A percentile compares a stretch with the other conserved stretches of the same genome.
Conservation (phyloP, 2,329 filamentous ascomycete genomes). For the Gnomoniopsis smithogilvyi region DNA sequence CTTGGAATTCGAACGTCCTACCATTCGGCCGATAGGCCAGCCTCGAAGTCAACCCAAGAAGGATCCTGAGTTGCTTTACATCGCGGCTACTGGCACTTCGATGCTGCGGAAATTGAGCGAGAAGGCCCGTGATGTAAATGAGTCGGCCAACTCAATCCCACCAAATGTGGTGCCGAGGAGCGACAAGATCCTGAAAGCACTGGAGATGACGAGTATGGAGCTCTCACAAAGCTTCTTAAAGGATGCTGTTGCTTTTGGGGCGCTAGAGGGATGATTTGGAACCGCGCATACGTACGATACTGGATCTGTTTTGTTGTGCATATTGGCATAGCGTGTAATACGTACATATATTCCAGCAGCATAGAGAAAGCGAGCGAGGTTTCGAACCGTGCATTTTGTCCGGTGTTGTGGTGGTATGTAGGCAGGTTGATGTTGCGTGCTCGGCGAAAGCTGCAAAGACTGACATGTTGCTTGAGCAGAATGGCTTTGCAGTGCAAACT, state of each 20-base stretch:
- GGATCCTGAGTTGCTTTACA: conserved; percentile 55
- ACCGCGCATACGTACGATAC: too few species aligned
- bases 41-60: conserved; percentile 34
- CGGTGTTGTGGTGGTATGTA: too few species aligned
- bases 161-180: conserved; percentile 62
- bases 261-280: conserved; percentile 34
- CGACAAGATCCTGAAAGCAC: conserved; percentile 63
- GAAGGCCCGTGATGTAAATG: conserved; percentile 59
- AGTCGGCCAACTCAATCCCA: conserved; percentile 49
- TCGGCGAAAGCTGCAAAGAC: neutral
- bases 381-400: neutral
- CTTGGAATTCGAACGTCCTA: conserved; percentile 53
- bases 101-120: conserved; percentile 67
- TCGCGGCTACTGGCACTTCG: conserved; percentile 65
- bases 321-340: neutral
- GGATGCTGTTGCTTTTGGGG: conserved; percentile 64
- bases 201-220: conserved; percentile 61
- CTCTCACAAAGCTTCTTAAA: conserved; percentile 65
- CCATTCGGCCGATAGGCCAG: conserved; percentile 32
- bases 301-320: neutral
- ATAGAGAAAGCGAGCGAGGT: too few species aligned
- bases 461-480: neutral
- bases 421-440: neutral
- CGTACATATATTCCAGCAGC: neutral
- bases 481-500: too few species aligned